phyloP scores from a whole-genome alignment of 2,329 filamentous ascomycete species.

The Laburnicola sp. region DNA sequence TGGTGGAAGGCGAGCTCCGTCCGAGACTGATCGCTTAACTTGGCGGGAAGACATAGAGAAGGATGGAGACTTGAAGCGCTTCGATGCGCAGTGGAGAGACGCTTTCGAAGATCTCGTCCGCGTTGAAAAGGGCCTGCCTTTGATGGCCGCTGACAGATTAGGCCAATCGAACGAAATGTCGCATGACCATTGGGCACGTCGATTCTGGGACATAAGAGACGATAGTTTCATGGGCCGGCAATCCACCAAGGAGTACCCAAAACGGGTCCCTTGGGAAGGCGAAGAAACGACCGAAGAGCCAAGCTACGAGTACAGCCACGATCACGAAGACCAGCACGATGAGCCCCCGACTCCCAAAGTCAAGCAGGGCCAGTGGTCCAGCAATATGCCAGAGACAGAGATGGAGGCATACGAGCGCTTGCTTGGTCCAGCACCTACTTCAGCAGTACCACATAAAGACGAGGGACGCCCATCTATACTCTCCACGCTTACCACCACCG shows the following conservation, averaged over 20 bases:
- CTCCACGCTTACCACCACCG: constrained; percentile 61
- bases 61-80: constrained; percentile 43
- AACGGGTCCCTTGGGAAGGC: constrained; percentile 19
- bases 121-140: constrained; percentile 31
- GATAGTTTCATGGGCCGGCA: not conserved
- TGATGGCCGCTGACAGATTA: constrained; percentile 17
- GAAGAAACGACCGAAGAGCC: constrained; percentile 31
- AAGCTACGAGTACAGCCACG: constrained; percentile 38
- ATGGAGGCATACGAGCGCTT: constrained; percentile 59
- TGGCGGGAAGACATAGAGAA: constrained; percentile 59
- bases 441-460: constrained; percentile 9
- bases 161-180: constrained; percentile 15
- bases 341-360: constrained; percentile 36
- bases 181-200: constrained; percentile 18
- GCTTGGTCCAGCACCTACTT: constrained; percentile 38
- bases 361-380: constrained; percentile 14
- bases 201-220: constrained; percentile 17
- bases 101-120: constrained; percentile 63
- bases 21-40: constrained; percentile 40
- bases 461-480: constrained; percentile 47
- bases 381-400: constrained; percentile 46
- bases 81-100: constrained; percentile 55
- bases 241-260: constrained; percentile 12
- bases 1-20: too few species aligned
- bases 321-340: constrained; percentile 40